phyloP scores from a whole-genome alignment of 2,329 filamentous ascomycete species.

The Purpureocillium takamizusanense region DNA sequence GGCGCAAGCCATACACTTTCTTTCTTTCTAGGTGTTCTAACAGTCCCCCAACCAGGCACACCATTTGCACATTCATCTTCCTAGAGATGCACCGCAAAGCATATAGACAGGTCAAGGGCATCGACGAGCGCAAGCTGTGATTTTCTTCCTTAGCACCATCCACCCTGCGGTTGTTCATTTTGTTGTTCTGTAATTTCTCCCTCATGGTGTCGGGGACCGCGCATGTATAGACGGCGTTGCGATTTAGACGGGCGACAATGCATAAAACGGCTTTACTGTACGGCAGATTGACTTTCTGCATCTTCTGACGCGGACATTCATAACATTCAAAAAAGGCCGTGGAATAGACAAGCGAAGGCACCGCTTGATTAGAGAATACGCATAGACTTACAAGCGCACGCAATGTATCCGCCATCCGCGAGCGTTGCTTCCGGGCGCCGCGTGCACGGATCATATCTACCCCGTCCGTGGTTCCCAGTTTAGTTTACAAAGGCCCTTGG shows the following conservation, averaged over 20 bases:
- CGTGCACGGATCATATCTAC: not conserved
- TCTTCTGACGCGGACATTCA: no score
- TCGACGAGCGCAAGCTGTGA: conserved; percentile 18
- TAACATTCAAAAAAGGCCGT: no score
- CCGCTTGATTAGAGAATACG: no score
- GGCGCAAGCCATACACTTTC: no score
- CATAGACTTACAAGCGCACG: no score
- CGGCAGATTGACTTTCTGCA: not conserved
- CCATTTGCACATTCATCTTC: conserved; percentile 79
- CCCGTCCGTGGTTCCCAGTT: conserved; percentile 1
- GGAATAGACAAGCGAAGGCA: no score
- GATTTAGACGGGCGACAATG: not conserved
- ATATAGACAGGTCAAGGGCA: conserved; percentile 49
- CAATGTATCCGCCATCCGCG: no score
- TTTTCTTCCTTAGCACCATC: not conserved
- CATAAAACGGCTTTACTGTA: no score
- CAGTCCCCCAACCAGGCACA: conserved; percentile 48
- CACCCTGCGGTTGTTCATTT: no score
- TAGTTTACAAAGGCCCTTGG: not conserved
- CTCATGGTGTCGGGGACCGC: conserved; percentile 6
- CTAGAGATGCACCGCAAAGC: conserved; percentile 78
- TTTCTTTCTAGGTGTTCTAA: not conserved
- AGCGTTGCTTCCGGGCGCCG: no score
- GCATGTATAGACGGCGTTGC: conserved; percentile 9
- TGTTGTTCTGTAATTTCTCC: no score